Conservation (phyloP, 495 filamentous ascomycete genomes). For the Podospora tetraspora region DNA sequence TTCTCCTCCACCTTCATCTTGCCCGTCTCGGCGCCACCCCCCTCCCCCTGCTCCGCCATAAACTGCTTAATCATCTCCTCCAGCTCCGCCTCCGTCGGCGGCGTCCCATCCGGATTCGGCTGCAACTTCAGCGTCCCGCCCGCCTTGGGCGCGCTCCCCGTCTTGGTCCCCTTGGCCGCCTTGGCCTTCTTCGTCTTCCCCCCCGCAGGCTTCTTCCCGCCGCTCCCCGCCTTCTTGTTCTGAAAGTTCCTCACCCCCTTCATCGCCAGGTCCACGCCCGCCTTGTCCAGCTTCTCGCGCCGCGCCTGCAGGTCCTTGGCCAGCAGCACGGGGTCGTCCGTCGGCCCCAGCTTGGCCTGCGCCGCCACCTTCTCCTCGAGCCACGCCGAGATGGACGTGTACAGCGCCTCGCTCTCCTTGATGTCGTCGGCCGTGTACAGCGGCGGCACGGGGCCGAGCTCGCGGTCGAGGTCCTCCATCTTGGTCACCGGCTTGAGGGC, state of each 20-base stretch:
- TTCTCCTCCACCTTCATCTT: slow-evolving; percentile 31
- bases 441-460: slow-evolving; percentile 44
- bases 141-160: slow-evolving; percentile 33
- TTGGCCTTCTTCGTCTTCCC: slow-evolving; percentile 43
- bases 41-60: slow-evolving; percentile 34
- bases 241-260: slow-evolving; percentile 62
- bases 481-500: slow-evolving; percentile 38
- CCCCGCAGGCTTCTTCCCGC: slow-evolving; percentile 35
- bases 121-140: slow-evolving; percentile 34
- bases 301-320: slow-evolving; percentile 59
- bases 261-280: slow-evolving; percentile 64
- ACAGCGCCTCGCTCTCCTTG: slow-evolving; percentile 44
- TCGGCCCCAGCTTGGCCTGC: slow-evolving; percentile 61
- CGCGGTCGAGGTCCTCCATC: slow-evolving; percentile 35
- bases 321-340: slow-evolving; percentile 65
- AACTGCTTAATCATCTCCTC: slow-evolving; percentile 46
- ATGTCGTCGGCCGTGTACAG: slow-evolving; percentile 61
- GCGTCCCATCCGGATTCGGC: slow-evolving; percentile 37
- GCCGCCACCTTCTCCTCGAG: slow-evolving; percentile 57
- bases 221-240: slow-evolving; percentile 33
- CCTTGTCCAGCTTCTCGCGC: slow-evolving; percentile 57
- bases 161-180: slow-evolving; percentile 41
- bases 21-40: slow-evolving; percentile 23
- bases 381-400: slow-evolving; percentile 53
- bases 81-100: slow-evolving; percentile 41